These are phyloP conservation scores for Penicillium paxilli DNA, from an alignment of 495 filamentous ascomycete species.

Conservation along the genomic window DNA sequence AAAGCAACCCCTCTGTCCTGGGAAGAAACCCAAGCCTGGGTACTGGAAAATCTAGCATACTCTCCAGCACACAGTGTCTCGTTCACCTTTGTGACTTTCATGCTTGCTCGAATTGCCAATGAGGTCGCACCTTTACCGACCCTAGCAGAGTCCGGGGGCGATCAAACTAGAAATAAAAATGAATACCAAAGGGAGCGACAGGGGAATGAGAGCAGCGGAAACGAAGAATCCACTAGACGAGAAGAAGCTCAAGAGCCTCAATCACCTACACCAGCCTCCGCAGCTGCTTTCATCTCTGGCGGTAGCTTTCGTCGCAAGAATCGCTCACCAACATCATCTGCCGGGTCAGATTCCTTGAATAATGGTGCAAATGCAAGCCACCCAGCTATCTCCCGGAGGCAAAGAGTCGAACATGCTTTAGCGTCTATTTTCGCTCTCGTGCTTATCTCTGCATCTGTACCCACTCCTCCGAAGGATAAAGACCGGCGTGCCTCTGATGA, in stretches of 20 bases:
- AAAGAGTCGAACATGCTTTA: conserved; percentile 36
- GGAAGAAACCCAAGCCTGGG: conserved; percentile 66
- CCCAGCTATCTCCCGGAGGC: conserved; percentile 26
- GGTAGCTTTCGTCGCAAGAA: conserved; percentile 36
- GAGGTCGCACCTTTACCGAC: conserved; percentile 43
- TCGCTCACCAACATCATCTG: conserved; percentile 18
- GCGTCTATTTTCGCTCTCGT: conserved; percentile 34
- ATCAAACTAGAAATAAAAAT: no score
- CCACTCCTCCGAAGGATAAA: conserved; percentile 40
- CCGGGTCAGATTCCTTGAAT: conserved; percentile 1
- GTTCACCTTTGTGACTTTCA: conserved; percentile 81
- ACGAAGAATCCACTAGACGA: not conserved
- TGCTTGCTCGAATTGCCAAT: conserved; percentile 58
- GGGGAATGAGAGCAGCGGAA: not conserved
- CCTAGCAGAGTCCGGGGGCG: not conserved
- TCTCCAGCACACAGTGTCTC: conserved; percentile 78
- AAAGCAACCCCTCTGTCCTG: conserved; percentile 42
- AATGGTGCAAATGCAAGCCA: not conserved
- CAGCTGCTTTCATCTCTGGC: conserved; percentile 32
- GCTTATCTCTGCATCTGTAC: conserved; percentile 34
- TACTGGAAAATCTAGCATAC: conserved; percentile 71
- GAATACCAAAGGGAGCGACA: not conserved
- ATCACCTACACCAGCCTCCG: conserved; percentile 24
- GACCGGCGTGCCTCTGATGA: conserved; percentile 42
- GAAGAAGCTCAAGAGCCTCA: conserved; percentile 1